phyloP scores from a whole-genome alignment of 1,139 yeast genomes.

The Fermentozyma sake region DNA sequence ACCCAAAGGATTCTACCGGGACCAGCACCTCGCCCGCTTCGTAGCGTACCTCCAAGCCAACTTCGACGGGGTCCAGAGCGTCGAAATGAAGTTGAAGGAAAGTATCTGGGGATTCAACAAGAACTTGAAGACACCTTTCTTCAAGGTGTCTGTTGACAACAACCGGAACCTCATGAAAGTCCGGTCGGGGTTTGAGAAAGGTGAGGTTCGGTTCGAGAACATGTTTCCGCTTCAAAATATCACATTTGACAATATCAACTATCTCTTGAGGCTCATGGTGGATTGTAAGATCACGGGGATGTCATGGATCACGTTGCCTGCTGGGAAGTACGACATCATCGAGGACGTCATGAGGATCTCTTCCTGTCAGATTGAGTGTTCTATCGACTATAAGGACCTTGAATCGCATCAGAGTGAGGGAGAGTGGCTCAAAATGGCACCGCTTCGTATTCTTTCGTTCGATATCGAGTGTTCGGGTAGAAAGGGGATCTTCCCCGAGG shows the following conservation, averaged over 20 bases:
- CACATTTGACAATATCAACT: conserved; percentile 88
- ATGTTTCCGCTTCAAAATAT: conserved; percentile 57
- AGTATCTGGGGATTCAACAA: conserved; percentile 94
- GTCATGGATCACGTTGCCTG: conserved; percentile 95
- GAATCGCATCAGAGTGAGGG: conserved; percentile 87
- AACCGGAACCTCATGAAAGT: conserved; percentile 62
- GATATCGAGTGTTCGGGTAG: conserved; percentile 99
- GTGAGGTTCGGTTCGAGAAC: conserved; percentile 64
- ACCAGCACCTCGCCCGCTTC: conserved; percentile 48
- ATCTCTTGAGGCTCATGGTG: conserved; percentile 80
- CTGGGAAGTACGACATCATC: conserved; percentile 56
- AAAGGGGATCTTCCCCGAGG: conserved; percentile 94
- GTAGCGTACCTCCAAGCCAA: conserved; percentile 44
- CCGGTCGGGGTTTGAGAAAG: conserved; percentile 79
- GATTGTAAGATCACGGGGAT: conserved; percentile 92
- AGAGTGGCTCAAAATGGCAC: conserved; percentile 91
- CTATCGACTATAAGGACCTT: conserved; percentile 62
- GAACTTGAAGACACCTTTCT: conserved; percentile 70
- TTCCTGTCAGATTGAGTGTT: conserved; percentile 81
- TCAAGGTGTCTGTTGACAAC: conserved; percentile 66
- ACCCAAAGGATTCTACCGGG: conserved; percentile 67
- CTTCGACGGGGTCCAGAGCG: conserved; percentile 54
- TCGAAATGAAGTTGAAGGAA: conserved; percentile 69
- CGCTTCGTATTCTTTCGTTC: conserved; percentile 86
- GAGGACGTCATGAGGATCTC: conserved; percentile 44